These are phyloP conservation scores for Tolypocladium nubicola DNA, from an alignment of 2,329 filamentous ascomycete species.

Conservation along the genomic window DNA sequence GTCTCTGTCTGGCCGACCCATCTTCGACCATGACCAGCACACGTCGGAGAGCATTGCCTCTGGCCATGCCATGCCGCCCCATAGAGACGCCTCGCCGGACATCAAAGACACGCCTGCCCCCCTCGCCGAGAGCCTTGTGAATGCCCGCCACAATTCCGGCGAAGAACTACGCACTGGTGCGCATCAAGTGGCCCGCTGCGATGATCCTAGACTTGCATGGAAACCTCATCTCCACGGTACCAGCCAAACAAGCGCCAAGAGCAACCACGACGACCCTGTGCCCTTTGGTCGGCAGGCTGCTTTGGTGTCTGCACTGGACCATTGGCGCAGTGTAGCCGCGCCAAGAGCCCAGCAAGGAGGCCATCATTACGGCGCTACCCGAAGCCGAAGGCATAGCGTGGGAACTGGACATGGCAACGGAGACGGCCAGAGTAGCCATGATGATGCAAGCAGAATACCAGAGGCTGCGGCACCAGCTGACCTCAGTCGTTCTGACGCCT, in stretches of 20 bases:
- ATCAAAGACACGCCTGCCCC: background rate
- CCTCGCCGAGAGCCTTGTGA: background rate
- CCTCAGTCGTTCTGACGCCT: background rate
- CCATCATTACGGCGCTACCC: background rate
- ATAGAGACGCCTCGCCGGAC: background rate
- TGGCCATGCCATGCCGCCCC: background rate
- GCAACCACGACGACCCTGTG: background rate
- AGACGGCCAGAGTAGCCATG: background rate
- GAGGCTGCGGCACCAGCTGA: background rate
- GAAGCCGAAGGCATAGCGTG: background rate
- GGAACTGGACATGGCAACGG: background rate
- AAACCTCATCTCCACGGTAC: background rate
- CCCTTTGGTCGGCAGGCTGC: slow-evolving; percentile 1
- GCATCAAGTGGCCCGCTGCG: background rate
- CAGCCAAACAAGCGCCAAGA: background rate
- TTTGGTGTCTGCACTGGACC: slow-evolving; percentile 8
- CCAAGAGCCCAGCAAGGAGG: background rate
- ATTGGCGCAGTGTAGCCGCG: slow-evolving; percentile 8
- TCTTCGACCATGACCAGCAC: slow-evolving; percentile 1
- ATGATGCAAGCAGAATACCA: background rate
- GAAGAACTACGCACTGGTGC: background rate
- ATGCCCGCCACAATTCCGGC: no score
- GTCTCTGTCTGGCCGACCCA: slow-evolving; percentile 8
- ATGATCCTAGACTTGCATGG: background rate
- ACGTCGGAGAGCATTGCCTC: background rate